These are phyloP conservation scores for Elongisporangium anandrum DNA, from an alignment of 352 stramenopile species.

Conservation along the genomic window DNA sequence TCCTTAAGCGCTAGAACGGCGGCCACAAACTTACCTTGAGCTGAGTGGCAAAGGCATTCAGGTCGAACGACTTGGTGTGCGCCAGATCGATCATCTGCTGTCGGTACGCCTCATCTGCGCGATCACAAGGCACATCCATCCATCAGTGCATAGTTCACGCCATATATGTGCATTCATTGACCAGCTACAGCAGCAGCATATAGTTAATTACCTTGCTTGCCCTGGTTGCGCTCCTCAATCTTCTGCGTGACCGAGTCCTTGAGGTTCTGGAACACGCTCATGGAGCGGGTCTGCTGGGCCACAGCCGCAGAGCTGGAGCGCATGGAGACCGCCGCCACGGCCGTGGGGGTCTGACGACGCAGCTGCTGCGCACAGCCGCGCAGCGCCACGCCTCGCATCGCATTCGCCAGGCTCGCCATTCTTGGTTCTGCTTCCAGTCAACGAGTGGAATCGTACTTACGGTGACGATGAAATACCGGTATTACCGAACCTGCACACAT, in stretches of 20 bases:
- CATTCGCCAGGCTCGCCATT: constrained; percentile 6
- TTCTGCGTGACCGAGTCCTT: constrained; percentile 69
- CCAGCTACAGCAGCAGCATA: background rate
- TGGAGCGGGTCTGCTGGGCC: constrained; percentile 42
- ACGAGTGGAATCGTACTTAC: constrained; percentile 5
- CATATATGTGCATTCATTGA: background rate
- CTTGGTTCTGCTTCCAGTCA: constrained; percentile 10
- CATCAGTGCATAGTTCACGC: background rate
- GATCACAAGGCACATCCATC: background rate
- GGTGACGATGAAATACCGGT: background rate
- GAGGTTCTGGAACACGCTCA: constrained; percentile 73
- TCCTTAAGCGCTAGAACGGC: background rate
- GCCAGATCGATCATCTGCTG: constrained; percentile 73
- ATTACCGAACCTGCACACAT: background rate
- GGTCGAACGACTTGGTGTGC: constrained; percentile 61
- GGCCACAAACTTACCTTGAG: constrained; percentile 35
- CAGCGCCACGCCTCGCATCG: constrained; percentile 27
- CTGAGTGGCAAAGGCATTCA: constrained; percentile 65
- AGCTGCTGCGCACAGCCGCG: constrained; percentile 27
- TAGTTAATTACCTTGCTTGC: constrained; percentile 56
- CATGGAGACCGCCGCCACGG: constrained; percentile 1
- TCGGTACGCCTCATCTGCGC: constrained; percentile 64
- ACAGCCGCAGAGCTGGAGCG: background rate
- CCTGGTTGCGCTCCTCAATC: constrained; percentile 77
- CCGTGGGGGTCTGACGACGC: constrained; percentile 9